Percentiles rank a stretch among this genome's conserved stretches.
phyloP scores from a whole-genome alignment of 2,329 filamentous ascomycete genomes.

The Chaetomium olivaceum region DNA sequence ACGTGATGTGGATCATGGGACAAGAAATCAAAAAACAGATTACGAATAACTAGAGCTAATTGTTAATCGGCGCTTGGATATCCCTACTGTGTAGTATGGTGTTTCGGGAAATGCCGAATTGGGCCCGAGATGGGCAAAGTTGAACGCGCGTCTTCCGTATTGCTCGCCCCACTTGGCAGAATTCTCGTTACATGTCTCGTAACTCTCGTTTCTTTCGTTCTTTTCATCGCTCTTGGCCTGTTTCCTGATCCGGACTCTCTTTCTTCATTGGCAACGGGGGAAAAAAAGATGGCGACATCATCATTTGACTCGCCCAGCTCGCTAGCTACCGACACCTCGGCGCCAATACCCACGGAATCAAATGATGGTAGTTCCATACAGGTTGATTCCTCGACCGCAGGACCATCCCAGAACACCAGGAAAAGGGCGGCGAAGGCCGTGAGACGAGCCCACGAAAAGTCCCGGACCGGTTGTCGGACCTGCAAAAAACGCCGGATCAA shows the following conservation, averaged over 20 bases:
- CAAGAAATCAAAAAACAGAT: not conserved
- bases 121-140: not conserved
- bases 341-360: not conserved
- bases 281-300: not conserved
- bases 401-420: not conserved
- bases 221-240: too few relatives aligned
- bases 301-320: not conserved
- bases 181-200: not conserved
- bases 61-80: not conserved
- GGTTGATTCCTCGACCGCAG: not conserved
- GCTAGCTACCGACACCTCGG: not conserved
- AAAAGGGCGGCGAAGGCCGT: not conserved
- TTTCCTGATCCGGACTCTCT: too few relatives aligned
- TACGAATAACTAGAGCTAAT: too few relatives aligned
- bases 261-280: not conserved
- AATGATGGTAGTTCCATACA: not conserved
- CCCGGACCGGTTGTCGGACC: constrained; percentile 39
- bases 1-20: not conserved
- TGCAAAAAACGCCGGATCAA: constrained; percentile 43
- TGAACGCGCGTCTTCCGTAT: not conserved
- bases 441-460: constrained; percentile 31
- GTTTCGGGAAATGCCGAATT: not conserved
- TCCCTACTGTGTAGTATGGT: not conserved
- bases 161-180: not conserved
- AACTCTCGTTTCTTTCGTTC: not conserved